Conservation (phyloP, 352 stramenopile species). For the Pythium dissotocum region DNA sequence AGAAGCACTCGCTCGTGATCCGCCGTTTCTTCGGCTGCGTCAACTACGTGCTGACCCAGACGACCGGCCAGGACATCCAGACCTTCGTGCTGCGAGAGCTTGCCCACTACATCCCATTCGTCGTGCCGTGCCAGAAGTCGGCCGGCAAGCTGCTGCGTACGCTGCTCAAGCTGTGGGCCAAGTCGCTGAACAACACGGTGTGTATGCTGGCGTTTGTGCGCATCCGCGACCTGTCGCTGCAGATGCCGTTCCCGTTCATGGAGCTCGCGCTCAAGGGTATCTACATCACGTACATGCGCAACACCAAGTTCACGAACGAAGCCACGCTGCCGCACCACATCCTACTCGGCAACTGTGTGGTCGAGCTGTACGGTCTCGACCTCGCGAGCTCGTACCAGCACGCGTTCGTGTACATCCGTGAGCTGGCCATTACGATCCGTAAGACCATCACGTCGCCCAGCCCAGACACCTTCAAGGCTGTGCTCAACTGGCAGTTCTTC, state of each 20-base stretch:
- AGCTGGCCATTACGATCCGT: constrained; percentile 97
- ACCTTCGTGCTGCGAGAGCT: constrained; percentile 84
- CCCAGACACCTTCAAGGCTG: constrained; percentile 81
- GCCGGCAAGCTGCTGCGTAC: constrained; percentile 74
- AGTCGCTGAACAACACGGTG: constrained; percentile 75
- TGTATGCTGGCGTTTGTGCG: constrained; percentile 95
- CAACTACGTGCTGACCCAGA: constrained; percentile 92
- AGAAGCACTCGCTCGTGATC: constrained; percentile 81
- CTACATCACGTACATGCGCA: constrained; percentile 96
- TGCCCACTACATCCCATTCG: constrained; percentile 70
- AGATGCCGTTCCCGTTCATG: constrained; percentile 96
- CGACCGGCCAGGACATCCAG: constrained; percentile 74
- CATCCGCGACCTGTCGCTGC: constrained; percentile 93
- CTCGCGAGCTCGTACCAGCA: constrained; percentile 97
- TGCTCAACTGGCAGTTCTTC: constrained; percentile 98
- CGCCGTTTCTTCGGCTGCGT: constrained; percentile 92
- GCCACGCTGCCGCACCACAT: constrained; percentile 79
- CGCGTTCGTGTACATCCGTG: constrained; percentile 99
- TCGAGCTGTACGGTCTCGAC: constrained; percentile 98
- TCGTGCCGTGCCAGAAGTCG: constrained; percentile 69
- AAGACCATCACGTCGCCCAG: constrained; percentile 95
- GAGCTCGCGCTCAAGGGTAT: constrained; percentile 95
- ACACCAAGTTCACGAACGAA: constrained; percentile 95
- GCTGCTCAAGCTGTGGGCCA: constrained; percentile 86
- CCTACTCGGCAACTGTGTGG: constrained; percentile 97